These are phyloP conservation scores for Xerocomus spinulosus DNA, from an alignment of 768 basidiomycete species.

Conservation along the genomic window DNA sequence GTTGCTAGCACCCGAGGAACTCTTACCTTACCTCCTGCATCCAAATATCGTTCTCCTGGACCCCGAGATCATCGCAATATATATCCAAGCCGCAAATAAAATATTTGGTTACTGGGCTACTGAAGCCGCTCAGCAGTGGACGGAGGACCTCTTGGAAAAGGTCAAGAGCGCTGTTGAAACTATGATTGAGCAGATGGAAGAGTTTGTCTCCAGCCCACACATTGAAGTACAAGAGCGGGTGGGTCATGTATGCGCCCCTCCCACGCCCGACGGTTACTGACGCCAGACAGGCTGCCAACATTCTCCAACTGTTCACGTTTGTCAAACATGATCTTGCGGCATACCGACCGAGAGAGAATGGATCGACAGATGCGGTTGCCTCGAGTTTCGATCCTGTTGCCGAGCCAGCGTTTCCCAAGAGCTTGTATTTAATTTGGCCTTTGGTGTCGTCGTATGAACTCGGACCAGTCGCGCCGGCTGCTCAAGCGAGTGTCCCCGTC, in stretches of 20 bases:
- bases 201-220: constrained; percentile 58
- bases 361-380: constrained; percentile 35
- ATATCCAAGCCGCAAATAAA: constrained; percentile 79
- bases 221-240: constrained; percentile 94
- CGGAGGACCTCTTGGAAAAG: constrained; percentile 61
- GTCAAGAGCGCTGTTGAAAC: constrained; percentile 61
- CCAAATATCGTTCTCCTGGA: constrained; percentile 51
- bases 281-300: constrained; percentile 67
- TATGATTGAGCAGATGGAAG: constrained; percentile 52
- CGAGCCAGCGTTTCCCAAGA: constrained; percentile 73
- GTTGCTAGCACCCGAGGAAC: constrained; percentile 70
- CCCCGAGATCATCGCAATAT: constrained; percentile 68
- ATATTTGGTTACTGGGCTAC: constrained; percentile 84
- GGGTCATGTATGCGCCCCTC: constrained; percentile 23
- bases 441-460: constrained; percentile 76
- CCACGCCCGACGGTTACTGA: not conserved
- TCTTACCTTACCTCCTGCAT: constrained; percentile 66
- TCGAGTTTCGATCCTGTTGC: constrained; percentile 36
- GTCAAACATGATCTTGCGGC: constrained; percentile 66
- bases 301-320: constrained; percentile 69
- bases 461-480: constrained; percentile 74
- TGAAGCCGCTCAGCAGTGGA: constrained; percentile 73
- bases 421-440: constrained; percentile 78
- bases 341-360: constrained; percentile 41
- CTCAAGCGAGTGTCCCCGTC: constrained; percentile 75